Percentiles rank a stretch among this genome's conserved stretches.
Evolutionary conservation across 2,329 filamentous ascomycete genomes (phyloP).

Genomic region (Fusarium burgessii): DNA sequence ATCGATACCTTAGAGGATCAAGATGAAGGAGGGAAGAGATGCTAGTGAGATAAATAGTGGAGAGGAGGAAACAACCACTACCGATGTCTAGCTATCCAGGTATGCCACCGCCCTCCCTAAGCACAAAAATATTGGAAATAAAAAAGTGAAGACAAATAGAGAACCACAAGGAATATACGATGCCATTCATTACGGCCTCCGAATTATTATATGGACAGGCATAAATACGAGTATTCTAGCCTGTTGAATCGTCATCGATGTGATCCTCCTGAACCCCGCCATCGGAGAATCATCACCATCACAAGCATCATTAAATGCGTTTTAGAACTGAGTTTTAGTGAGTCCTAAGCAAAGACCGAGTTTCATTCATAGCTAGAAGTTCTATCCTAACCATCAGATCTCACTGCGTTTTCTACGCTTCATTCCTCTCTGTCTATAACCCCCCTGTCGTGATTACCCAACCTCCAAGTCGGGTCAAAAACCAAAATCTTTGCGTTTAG

Average conservation of each 20-base stretch:
- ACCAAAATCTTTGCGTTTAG: not conserved
- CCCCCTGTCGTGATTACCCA: not conserved
- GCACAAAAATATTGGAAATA: too few relatives aligned
- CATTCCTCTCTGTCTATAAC: not conserved
- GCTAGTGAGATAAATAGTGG: slow-evolving; percentile 3
- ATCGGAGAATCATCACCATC: not conserved
- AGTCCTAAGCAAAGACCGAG: not conserved
- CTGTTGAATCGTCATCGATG: slow-evolving; percentile 14
- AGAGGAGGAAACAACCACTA: not conserved
- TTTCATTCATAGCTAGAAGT: not conserved
- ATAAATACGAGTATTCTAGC: not conserved
- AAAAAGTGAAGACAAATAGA: too few relatives aligned
- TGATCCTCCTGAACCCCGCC: not conserved
- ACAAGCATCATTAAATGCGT: not conserved
- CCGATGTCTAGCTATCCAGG: not conserved
- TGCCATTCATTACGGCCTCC: too few relatives aligned
- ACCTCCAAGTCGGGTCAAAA: slow-evolving; percentile 1
- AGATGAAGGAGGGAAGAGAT: not conserved
- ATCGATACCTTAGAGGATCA: not conserved
- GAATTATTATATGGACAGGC: too few relatives aligned
- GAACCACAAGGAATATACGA: too few relatives aligned
- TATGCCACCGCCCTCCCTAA: not conserved
- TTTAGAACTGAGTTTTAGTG: not conserved
- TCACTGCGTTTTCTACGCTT: not conserved
- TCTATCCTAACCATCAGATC: not conserved